Evolutionary conservation across 148 eudicot species (phyloP), one percentile per base, ranked within the genome.

Genomic region (Rhododendron ovatum): DNA sequence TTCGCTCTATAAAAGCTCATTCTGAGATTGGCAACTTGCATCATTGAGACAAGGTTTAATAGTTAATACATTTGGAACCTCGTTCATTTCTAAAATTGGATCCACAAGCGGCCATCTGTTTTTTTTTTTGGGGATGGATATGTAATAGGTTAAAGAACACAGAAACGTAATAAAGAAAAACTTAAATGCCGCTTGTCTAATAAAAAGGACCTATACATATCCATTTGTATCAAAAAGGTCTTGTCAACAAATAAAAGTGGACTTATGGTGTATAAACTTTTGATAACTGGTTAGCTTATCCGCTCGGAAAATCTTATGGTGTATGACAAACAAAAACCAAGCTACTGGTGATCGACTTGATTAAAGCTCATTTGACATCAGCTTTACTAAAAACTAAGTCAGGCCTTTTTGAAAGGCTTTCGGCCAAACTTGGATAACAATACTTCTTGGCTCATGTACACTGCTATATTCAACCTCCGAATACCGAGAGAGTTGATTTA

Each of bases 1-100:
- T 71, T 71, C 7, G 5, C 74, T 26, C 74, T 7, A 22, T 24
- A 7, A 65, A 67, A 67, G 15, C 33, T 69, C 7, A 0, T 69
- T 69, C 37, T 97, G 6, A 69, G 75, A 69, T 69, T 26, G 18
- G 37, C 13, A 11, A 28, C 37, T 28, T 30, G 18, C 2, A 14
- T 30, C 37, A 28, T 26, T 28, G 5, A 67, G 3, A 67, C 35
- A 26, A 67, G 35, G 39, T 37, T 5, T 67, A 10, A 10, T 37
- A 37, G 39, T 37, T 37, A 67, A 67, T 8, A 12, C 35, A 69
- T 69, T 69, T 28, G 4, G 74, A 67, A 67, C 33, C 37, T 12
- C 2, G 20, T 69, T 65, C 28, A 69, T 69, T 69, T 28, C 75
- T 28, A 11, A 69, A 28, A 69, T 69, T 2, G 5, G 75, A 7